Conservation (phyloP, 2,329 filamentous ascomycete genomes). For the Helotiales sp. region DNA sequence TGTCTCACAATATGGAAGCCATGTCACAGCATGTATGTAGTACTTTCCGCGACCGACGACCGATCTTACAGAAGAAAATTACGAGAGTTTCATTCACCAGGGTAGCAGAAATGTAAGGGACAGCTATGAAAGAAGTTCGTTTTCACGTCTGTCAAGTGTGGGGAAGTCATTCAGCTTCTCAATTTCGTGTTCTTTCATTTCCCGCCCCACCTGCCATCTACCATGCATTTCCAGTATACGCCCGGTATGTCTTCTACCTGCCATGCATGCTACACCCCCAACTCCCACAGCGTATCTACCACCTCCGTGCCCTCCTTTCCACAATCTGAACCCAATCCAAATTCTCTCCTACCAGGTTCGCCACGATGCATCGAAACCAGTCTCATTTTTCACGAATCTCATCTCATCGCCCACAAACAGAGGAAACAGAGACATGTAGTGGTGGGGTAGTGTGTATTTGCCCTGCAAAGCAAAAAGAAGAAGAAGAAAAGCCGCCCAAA, state of each 20-base stretch:
- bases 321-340: neutral
- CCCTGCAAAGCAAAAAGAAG: neutral
- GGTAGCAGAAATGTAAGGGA: too few relatives aligned
- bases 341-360: neutral
- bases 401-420: neutral
- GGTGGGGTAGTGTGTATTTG: neutral
- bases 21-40: too few relatives aligned
- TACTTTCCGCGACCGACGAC: too few relatives aligned
- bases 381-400: neutral
- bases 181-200: neutral
- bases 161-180: neutral
- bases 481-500: neutral
- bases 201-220: neutral
- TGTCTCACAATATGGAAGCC: too few relatives aligned
- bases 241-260: neutral
- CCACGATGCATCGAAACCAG: neutral
- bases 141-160: neutral
- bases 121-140: too few relatives aligned
- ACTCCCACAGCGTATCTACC: neutral
- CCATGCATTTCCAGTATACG: neutral
- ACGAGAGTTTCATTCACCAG: too few relatives aligned
- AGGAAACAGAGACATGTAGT: constrained; percentile 3
- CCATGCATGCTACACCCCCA: neutral
- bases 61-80: too few relatives aligned
- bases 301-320: neutral